Evolutionary conservation across 495 filamentous ascomycete species (phyloP).

Genomic region (Hypomontagnella monticulosa): DNA sequence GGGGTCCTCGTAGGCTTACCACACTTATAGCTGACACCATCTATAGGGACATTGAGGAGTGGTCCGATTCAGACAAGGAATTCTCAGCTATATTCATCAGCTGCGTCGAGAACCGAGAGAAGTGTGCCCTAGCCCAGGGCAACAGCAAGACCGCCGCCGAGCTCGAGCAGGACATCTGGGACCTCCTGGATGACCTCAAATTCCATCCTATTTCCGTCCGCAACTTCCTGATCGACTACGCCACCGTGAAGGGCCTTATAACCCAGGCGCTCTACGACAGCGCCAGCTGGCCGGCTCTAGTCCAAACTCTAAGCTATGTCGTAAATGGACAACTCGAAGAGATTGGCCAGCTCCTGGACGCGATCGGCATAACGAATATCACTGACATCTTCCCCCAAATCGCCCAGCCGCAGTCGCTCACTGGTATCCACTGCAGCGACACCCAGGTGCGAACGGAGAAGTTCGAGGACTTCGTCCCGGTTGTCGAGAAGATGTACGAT

Average conservation of each 20-base stretch:
- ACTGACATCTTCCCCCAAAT: slow-evolving; percentile 3
- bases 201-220: slow-evolving; percentile 38
- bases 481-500: slow-evolving; percentile 10
- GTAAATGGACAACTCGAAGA: slow-evolving; percentile 31
- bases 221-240: slow-evolving; percentile 41
- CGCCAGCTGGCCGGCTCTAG: slow-evolving; percentile 37
- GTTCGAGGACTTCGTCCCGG: slow-evolving; percentile 42
- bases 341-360: neutral
- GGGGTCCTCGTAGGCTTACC: neutral
- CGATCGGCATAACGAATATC: neutral
- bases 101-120: slow-evolving; percentile 44
- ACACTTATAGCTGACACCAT: neutral
- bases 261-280: slow-evolving; percentile 39
- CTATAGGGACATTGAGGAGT: slow-evolving; percentile 40
- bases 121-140: slow-evolving; percentile 42
- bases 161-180: slow-evolving; percentile 47
- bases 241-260: slow-evolving; percentile 35
- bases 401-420: slow-evolving; percentile 1
- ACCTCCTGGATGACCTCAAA: slow-evolving; percentile 44
- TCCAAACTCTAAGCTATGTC: slow-evolving; percentile 33
- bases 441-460: slow-evolving; percentile 30
- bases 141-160: slow-evolving; percentile 47
- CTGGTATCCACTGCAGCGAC: slow-evolving; percentile 44
- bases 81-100: slow-evolving; percentile 46
- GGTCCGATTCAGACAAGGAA: slow-evolving; percentile 44